Evolutionary conservation across 1,284 basidiomycete species (phyloP), one percentile per base, ranked within the genome.

Genomic region (Cutaneotrichosporon spelunceum): DNA sequence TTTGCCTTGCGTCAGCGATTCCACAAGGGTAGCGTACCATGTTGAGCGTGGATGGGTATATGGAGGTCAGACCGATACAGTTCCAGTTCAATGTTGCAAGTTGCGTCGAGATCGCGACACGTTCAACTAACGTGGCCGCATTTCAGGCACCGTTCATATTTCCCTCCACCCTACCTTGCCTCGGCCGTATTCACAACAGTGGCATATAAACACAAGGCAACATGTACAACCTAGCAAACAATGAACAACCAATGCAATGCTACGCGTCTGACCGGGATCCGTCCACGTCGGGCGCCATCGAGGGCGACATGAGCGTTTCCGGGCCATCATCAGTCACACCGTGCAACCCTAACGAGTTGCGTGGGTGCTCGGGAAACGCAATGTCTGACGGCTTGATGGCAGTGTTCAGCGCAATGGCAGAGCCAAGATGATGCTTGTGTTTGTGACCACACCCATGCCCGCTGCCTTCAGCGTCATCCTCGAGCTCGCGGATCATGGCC

Each of bases 1-100:
- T 95, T 96, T 83, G 81, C 74, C 83, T 84, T 70, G 5, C 24
- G 60, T 58, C 19, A 57, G 57, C 50, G 27, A 30, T 30, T 23
- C 10, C 29, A n/a, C 3, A 5, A 13, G n/a, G 14, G 3, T 24
- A 29, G 19, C 33, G 21, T 11, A 59, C 59, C 59, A 60, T 60
- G 52, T 27, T 59, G 58, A 52, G 48, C 29, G 50, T 34, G 16
- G 50, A 34, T 52, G 30, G 50, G 29, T 52, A 33, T 33, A 29
- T 52, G 30, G n/a, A n/a, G 30, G 30, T 29, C 10, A 21, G 21
- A 13, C 45, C 10, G 10, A 24, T 45, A 8, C 4, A 7, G 44
- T 45, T 10, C 44, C 2, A 48, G 45, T 24, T 48, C 21, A 11
- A 26, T 6, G 45, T 48, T 13, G 1, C 11, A 14, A 9, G 27